Base-by-base conservation (phyloP, 495 filamentous ascomycete genomes). In the Aspergillus sclerotioniger region DNA sequence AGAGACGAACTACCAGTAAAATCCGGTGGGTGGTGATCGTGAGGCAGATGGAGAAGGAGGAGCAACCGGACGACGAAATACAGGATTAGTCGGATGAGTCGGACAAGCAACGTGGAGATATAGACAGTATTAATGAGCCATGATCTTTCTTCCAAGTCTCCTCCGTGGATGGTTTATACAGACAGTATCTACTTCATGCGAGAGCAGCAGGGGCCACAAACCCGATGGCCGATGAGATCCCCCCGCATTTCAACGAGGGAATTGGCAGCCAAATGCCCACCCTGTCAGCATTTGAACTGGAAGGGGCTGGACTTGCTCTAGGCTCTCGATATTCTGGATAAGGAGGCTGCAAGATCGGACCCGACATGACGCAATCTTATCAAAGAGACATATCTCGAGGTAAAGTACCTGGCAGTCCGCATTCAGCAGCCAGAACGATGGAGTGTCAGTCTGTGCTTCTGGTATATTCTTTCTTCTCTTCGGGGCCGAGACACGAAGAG, bases 281-380 rank as follows among this genome's bases (percentile, higher is more conserved):
- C 3, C 33, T 25, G 32, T 43, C 33, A 21, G 33, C 33, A 39
- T 21, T 37, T 12, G 32, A 25, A 53, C 51, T 53, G 51, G 33
- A 41, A 41, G 20, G 51, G 51, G 51, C 51, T 53, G 51, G 51
- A 39, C 51, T 32, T 41, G 51, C 28, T 53, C 51, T 53, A 53
- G 51, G 41, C 51, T 25, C 17, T 8, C 6, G 33, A 41, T 41
- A 19, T 41, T 53, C 12, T 13, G 41, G 52, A 32, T 6, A 45
- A 41, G 39, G 7, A 29, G 13, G 12, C 31, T 41, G 37, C 37
- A 41, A 41, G 37, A 41, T 41, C 7, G 37, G 37, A 41, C 13
- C 37, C 37, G 37, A 41, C 13, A 41, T 41, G 37, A 41, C 37
- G 37, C 37, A 41, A 41, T 13, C 37, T 41, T 41, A 41, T 41